Evolutionary conservation across 129 eudicot genomes (phyloP), one percentile per base, ranked within the genome.

Genomic region (Tanacetum coccineum): DNA sequence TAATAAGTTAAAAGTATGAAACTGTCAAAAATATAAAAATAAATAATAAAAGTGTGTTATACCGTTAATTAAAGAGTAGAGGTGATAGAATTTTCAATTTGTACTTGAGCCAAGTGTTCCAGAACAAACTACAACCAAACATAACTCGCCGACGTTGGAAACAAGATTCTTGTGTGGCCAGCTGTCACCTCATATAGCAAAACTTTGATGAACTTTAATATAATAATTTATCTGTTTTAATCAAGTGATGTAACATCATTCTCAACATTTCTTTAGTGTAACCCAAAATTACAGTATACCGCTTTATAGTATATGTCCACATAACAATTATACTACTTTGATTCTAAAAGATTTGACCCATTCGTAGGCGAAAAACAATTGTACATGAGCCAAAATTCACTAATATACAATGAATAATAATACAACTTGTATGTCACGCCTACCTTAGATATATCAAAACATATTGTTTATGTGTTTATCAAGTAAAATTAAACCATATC

Each of bases 341-440:
- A 17, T 19, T 64, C 17, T 46, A 22, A 64, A 46, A 21, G 39
- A 18, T 22, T 46, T 8, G 25, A 9, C 21, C 19, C 25, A 19
- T 45, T 40, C 50, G 47, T 46, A 9, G 62, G 52, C n/a, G 5
- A 55, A 3, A 54, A 55, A 68, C 55, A 51, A 14, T 6, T 2
- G 11, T 19, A 40, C 56, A 13, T 49, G 26, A 66, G 70, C 46
- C 70, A 66, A 66, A 66, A 49, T 13, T 25, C 45, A 22, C 14
- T 26, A 0, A 19, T 4, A 25, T 68, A 44, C 36, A 18, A 11
- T 28, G 7, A 52, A 51, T 30, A 10, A 32, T 52, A 53, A 17
- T 13, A 32, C 39, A 28, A 28, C 32, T 54, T 19, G 32, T 54
- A 20, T 40, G 72, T 28, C 47, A 28, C 49, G 48, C 61, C 48